These are phyloP conservation scores for Pythium aristosporum DNA, from an alignment of 352 stramenopile species.

Conservation along the genomic window DNA sequence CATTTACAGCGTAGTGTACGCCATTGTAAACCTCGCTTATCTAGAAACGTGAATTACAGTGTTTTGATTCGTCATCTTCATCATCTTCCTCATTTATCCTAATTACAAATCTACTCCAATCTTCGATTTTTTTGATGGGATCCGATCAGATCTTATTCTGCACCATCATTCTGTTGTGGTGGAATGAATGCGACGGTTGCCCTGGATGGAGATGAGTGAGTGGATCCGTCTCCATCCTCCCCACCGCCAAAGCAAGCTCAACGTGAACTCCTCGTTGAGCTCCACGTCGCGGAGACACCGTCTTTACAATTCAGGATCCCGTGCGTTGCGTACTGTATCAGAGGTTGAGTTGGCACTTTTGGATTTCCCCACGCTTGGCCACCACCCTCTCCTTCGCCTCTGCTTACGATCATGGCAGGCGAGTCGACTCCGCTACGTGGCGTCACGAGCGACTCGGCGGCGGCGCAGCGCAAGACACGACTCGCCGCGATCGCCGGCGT, in stretches of 20 bases:
- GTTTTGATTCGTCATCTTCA: not conserved
- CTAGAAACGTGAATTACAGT: not conserved
- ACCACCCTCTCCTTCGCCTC: not conserved
- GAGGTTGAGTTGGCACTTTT: not conserved
- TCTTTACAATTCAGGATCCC: not conserved
- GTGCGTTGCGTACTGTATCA: no score
- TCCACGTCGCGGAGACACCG: no score
- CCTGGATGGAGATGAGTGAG: not conserved
- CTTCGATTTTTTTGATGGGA: not conserved
- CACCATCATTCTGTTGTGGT: not conserved
- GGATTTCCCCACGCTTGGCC: not conserved
- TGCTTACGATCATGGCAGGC: not conserved
- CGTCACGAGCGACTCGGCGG: not conserved
- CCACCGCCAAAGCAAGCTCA: not conserved
- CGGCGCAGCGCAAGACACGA: slow-evolving; percentile 20
- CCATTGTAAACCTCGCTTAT: not conserved
- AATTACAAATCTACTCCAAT: slow-evolving; percentile 3
- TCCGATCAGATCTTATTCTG: no score
- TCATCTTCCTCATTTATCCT: not conserved
- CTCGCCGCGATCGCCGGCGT: slow-evolving; percentile 16
- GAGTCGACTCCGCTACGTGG: slow-evolving; percentile 25
- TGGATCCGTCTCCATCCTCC: not conserved
- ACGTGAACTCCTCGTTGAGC: no score
- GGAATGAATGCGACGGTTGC: not conserved
- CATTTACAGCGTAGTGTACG: not conserved